Percentiles rank a stretch among this genome's conserved stretches.
phyloP scores from a whole-genome alignment of 345 rosid genomes.

The Aquilaria malaccensis region DNA sequence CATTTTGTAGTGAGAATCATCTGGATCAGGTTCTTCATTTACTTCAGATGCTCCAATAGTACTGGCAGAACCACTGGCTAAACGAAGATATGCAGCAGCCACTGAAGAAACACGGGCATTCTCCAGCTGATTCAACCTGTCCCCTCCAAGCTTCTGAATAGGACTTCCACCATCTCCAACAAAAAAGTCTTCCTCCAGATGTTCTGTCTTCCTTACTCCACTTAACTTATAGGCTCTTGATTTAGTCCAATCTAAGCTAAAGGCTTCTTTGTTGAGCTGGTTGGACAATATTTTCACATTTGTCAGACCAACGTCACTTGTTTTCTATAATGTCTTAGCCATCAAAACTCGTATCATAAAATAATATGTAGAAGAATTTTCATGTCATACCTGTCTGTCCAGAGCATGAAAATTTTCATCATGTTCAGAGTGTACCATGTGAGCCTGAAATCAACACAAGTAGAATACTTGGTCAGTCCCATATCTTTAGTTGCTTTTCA shows the following conservation, averaged over 20 bases:
- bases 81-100: slow-evolving; percentile 79
- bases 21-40: slow-evolving; percentile 53
- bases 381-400: slow-evolving; percentile 60
- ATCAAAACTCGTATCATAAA: neutral
- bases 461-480: slow-evolving; percentile 1
- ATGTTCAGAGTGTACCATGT: slow-evolving; percentile 88
- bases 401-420: slow-evolving; percentile 79
- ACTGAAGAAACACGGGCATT: slow-evolving; percentile 77
- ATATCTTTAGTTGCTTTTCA: neutral
- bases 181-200: slow-evolving; percentile 34
- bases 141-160: slow-evolving; percentile 74
- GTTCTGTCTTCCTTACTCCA: slow-evolving; percentile 24
- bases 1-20: slow-evolving; percentile 32
- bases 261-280: slow-evolving; percentile 87
- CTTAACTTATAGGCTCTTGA: slow-evolving; percentile 62
- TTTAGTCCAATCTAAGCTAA: slow-evolving; percentile 86
- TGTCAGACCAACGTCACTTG: no score
- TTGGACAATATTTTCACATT: no score
- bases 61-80: slow-evolving; percentile 25
- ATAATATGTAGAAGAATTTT: neutral
- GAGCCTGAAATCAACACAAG: slow-evolving; percentile 56
- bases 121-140: slow-evolving; percentile 31
- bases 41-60: slow-evolving; percentile 24
- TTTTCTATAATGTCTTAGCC: neutral
- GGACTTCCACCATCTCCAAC: slow-evolving; percentile 20